Conservation (phyloP, 345 rosid species). For the Carallia brachiata region DNA sequence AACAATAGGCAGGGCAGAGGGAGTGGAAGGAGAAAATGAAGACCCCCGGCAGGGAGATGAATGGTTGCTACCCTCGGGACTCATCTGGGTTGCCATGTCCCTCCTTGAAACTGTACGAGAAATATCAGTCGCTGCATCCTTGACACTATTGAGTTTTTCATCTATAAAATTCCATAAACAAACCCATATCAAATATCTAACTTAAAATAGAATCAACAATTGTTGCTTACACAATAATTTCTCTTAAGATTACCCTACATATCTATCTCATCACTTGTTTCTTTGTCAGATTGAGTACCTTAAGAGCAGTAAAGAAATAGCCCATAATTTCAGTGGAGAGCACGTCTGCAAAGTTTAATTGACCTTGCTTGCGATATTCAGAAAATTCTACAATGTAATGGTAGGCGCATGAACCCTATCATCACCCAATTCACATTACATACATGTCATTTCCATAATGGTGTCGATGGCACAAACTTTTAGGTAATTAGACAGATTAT, state of each 20-base stretch:
- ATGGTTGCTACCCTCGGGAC: conserved; percentile 66
- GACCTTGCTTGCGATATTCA: too few relatives aligned
- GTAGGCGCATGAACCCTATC: too few relatives aligned
- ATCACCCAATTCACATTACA: too few relatives aligned
- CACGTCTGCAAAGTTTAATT: too few relatives aligned
- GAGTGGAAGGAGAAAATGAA: conserved; percentile 53
- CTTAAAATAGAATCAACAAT: background rate
- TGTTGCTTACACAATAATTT: conserved; percentile 1
- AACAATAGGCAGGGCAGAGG: conserved; percentile 46
- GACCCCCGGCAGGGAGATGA: conserved; percentile 56
- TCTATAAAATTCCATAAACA: conserved; percentile 39
- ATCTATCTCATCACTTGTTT: too few relatives aligned
- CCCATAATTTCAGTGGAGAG: too few relatives aligned
- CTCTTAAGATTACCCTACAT: background rate
- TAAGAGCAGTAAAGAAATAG: too few relatives aligned
- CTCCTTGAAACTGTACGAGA: conserved; percentile 71
- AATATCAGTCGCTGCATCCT: conserved; percentile 64
- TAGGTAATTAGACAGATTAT: too few relatives aligned
- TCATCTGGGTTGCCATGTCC: conserved; percentile 99
- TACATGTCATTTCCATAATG: too few relatives aligned
- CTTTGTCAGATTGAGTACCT: too few relatives aligned
- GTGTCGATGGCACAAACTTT: too few relatives aligned
- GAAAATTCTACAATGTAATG: too few relatives aligned
- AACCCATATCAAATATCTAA: conserved; percentile 17
- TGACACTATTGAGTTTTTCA: conserved; percentile 40